Conservation (phyloP, 2,329 filamentous ascomycete species). For the Peltaster fructicola region DNA sequence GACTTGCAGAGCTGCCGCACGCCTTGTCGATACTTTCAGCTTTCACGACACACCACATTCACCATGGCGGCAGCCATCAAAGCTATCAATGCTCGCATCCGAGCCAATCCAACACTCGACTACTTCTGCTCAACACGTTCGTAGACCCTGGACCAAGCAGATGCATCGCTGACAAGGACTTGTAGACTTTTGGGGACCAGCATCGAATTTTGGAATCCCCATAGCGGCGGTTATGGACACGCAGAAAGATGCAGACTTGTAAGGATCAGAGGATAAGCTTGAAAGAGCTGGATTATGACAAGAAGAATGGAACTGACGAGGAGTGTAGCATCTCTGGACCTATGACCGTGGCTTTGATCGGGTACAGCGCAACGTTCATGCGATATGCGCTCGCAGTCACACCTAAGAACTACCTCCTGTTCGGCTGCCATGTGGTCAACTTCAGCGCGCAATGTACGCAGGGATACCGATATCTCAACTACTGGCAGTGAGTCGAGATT, state of each 20-base stretch:
- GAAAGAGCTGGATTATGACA: constrained; percentile 1
- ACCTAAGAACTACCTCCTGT: constrained; percentile 49
- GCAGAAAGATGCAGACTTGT: constrained; percentile 36
- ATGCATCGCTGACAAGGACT: constrained; percentile 17
- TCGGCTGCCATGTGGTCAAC: constrained; percentile 50
- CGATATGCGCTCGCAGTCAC: constrained; percentile 46
- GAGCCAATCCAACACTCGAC: constrained; percentile 30
- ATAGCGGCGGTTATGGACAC: constrained; percentile 37
- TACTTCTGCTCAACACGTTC: constrained; percentile 37
- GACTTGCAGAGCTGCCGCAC: too few relatives aligned
- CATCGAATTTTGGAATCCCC: constrained; percentile 36
- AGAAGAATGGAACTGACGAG: too few relatives aligned
- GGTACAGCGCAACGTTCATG: constrained; percentile 49
- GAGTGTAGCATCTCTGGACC: constrained; percentile 47
- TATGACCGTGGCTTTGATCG: constrained; percentile 43
- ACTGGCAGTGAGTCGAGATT: constrained; percentile 36
- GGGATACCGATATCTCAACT: constrained; percentile 43
- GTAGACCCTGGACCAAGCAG: constrained; percentile 11
- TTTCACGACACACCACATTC: too few relatives aligned
- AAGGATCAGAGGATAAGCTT: constrained; percentile 12
- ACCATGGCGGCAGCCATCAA: constrained; percentile 35
- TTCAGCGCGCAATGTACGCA: constrained; percentile 43
- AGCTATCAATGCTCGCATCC: constrained; percentile 35
- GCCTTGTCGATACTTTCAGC: too few relatives aligned
- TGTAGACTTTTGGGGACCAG: constrained; percentile 36